Evolutionary conservation across 371 early-diverging fungal genomes (phyloP).

Genomic region (Actinomortierella ambigua): DNA sequence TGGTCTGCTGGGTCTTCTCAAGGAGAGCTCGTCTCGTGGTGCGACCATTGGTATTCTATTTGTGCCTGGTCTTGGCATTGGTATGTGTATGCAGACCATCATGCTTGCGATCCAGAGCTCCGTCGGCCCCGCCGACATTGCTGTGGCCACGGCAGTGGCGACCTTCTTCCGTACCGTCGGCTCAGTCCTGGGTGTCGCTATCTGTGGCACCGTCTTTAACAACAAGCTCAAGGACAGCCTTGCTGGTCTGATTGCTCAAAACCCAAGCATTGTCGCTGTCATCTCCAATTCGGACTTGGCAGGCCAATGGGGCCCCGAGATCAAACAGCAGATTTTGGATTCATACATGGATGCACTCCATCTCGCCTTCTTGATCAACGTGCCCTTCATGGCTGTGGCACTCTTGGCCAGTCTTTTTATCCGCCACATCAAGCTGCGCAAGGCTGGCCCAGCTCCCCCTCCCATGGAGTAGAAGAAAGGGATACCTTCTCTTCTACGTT

Average conservation of each 20-base stretch:
- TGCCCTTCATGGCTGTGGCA: conserved; percentile 59
- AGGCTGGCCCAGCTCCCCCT: conserved; percentile 17
- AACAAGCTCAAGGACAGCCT: conserved; percentile 46
- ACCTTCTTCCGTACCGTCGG: conserved; percentile 70
- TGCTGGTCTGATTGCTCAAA: conserved; percentile 4
- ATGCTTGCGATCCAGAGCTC: conserved; percentile 64
- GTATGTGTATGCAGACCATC: conserved; percentile 65
- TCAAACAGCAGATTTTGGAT: conserved; percentile 52
- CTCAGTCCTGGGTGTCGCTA: conserved; percentile 71
- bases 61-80: conserved; percentile 62
- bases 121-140: conserved; percentile 57
- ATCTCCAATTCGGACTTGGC: conserved; percentile 14
- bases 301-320: conserved; percentile 4
- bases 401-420: conserved; percentile 57
- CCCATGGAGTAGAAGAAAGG: conserved; percentile 20
- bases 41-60: conserved; percentile 52
- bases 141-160: conserved; percentile 66
- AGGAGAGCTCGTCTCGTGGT: conserved; percentile 43
- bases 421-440: conserved; percentile 35
- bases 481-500: no score
- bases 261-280: conserved; percentile 12
- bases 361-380: conserved; percentile 60
- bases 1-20: conserved; percentile 55
- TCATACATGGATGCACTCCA: conserved; percentile 64
- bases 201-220: conserved; percentile 58